Evolutionary conservation across 768 basidiomycete genomes (phyloP).

Genomic region (Hygrocybe coccinea): DNA sequence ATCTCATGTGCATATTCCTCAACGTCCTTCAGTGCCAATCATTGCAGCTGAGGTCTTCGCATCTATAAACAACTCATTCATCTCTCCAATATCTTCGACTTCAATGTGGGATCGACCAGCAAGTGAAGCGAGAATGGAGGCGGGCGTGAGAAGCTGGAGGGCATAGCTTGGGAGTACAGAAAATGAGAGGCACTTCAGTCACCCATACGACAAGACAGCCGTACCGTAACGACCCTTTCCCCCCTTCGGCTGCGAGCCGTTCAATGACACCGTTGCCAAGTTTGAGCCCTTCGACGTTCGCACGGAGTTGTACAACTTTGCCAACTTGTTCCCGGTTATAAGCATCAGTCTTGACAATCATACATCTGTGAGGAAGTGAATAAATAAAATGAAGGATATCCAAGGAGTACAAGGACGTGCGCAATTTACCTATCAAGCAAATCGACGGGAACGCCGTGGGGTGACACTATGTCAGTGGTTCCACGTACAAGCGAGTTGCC

Average conservation of each 20-base stretch:
- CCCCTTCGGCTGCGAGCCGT: conserved; percentile 75
- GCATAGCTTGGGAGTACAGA: conserved; percentile 58
- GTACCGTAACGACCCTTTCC: conserved; percentile 74
- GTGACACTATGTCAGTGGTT: conserved; percentile 83
- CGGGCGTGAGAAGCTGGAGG: conserved; percentile 85
- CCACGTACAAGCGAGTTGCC: conserved; percentile 91
- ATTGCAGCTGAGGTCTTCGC: conserved; percentile 74
- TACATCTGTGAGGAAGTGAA: conserved; percentile 48
- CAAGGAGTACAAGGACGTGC: conserved; percentile 3
- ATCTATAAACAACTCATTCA: conserved; percentile 93
- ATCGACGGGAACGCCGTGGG: conserved; percentile 93
- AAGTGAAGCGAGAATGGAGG: conserved; percentile 76
- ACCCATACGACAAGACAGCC: conserved; percentile 18
- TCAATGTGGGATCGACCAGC: conserved; percentile 78
- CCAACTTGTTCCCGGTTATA: conserved; percentile 82
- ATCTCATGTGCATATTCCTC: no score
- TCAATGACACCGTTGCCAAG: conserved; percentile 74
- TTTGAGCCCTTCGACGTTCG: conserved; percentile 80
- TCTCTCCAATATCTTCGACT: conserved; percentile 86
- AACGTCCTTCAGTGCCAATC: conserved; percentile 36
- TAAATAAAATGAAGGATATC: conserved; percentile 6
- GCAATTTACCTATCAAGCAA: conserved; percentile 75
- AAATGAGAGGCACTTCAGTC: conserved; percentile 8
- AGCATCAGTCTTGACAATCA: conserved; percentile 89
- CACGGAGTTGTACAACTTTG: conserved; percentile 80